Conservation (phyloP, 495 filamentous ascomycete species). For the Aspergillus indologenus region DNA sequence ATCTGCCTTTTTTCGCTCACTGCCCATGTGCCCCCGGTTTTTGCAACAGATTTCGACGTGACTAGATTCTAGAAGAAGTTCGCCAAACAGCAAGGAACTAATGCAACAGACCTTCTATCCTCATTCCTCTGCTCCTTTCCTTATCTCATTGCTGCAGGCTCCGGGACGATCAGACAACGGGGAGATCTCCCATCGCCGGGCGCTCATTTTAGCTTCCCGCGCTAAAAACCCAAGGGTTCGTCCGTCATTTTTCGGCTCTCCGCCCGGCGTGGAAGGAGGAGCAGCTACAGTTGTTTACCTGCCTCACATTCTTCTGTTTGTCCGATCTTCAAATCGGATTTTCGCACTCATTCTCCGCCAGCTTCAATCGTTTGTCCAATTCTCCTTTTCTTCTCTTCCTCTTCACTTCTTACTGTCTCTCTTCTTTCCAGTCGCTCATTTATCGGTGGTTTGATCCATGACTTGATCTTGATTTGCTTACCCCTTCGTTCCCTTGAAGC, state of each 20-base stretch:
- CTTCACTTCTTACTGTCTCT: slow-evolving; percentile 15
- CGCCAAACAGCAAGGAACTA: background rate
- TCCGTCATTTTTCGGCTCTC: slow-evolving; percentile 14
- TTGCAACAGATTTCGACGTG: too few species aligned
- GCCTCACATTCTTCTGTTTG: slow-evolving; percentile 3
- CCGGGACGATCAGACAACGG: background rate
- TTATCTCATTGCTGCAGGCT: background rate
- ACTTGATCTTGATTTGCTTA: slow-evolving; percentile 2
- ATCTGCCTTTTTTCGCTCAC: background rate
- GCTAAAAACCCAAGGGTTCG: slow-evolving; percentile 10
- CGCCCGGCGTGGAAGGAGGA: slow-evolving; percentile 12
- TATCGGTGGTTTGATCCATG: slow-evolving; percentile 4
- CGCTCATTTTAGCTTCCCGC: slow-evolving; percentile 3
- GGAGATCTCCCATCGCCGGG: background rate
- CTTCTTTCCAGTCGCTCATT: slow-evolving; percentile 8
- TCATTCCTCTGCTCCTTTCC: background rate
- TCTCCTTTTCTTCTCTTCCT: slow-evolving; percentile 6
- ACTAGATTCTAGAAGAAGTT: background rate
- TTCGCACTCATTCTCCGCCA: slow-evolving; percentile 1
- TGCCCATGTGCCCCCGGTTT: background rate
- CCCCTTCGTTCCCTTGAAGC: background rate
- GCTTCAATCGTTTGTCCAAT: slow-evolving; percentile 10
- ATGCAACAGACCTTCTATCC: background rate
- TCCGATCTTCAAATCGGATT: slow-evolving; percentile 9
- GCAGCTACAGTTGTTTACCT: background rate